phyloP scores from a whole-genome alignment of 768 basidiomycete genomes.

The Hysterangium stoloniferum region DNA sequence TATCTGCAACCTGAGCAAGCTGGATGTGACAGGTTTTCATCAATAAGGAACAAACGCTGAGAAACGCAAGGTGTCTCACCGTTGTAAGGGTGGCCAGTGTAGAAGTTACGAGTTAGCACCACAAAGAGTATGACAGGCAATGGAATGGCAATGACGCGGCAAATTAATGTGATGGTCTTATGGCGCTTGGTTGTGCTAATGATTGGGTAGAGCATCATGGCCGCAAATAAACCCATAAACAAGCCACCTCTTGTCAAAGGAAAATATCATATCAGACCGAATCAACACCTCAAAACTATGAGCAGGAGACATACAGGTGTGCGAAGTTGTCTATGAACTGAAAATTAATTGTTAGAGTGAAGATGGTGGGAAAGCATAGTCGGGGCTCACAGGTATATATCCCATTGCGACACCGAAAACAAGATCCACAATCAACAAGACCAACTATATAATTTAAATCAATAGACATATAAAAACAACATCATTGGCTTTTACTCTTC shows the following conservation, averaged over 20 bases:
- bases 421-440: conserved; percentile 83
- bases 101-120: conserved; percentile 81
- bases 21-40: conserved; percentile 22
- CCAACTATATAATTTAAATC: conserved; percentile 41
- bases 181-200: conserved; percentile 77
- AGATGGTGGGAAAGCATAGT: not conserved
- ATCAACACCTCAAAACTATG: too few relatives aligned
- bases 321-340: conserved; percentile 87
- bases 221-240: conserved; percentile 74
- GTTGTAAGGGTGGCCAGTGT: conserved; percentile 77
- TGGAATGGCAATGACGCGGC: conserved; percentile 68
- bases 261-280: not conserved
- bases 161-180: conserved; percentile 58
- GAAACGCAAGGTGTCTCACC: conserved; percentile 39
- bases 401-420: conserved; percentile 79
- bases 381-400: conserved; percentile 52
- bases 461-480: not conserved
- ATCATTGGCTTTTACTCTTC: conserved; percentile 44
- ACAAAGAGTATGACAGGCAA: conserved; percentile 75
- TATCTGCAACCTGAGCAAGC: conserved; percentile 87
- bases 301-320: conserved; percentile 24
- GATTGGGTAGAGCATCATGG: conserved; percentile 81
- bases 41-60: conserved; percentile 3
- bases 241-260: conserved; percentile 61
- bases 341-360: conserved; percentile 8